phyloP scores from a whole-genome alignment of 2,329 filamentous ascomycete species.

The Cytospora piceae region DNA sequence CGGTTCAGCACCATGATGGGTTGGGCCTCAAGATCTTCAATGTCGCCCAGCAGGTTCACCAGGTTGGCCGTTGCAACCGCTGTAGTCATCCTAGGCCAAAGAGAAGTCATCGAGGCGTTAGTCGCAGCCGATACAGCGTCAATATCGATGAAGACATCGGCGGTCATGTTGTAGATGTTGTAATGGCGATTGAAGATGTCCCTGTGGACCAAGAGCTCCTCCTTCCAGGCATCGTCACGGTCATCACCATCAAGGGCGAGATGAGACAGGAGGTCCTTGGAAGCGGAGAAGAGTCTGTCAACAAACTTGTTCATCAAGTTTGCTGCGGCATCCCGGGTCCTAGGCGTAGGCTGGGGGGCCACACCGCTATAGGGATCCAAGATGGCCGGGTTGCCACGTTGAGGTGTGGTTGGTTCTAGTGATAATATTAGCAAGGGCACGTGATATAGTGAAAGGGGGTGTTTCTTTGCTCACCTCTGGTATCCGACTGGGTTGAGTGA shows the following conservation, averaged over 20 bases:
- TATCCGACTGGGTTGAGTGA: constrained; percentile 10
- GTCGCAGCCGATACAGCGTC: constrained; percentile 14
- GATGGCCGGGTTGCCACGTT: constrained; percentile 12
- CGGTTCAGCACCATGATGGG: constrained; percentile 31
- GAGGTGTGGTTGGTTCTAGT: constrained; percentile 21
- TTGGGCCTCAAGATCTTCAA: constrained; percentile 31
- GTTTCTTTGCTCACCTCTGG: constrained; percentile 12
- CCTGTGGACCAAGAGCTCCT: constrained; percentile 22
- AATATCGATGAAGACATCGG: constrained; percentile 23
- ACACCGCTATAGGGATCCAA: constrained; percentile 12
- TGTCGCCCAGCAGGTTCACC: constrained; percentile 40
- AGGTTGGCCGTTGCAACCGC: constrained; percentile 40
- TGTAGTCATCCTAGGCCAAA: constrained; percentile 25
- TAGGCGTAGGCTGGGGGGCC: constrained; percentile 16
- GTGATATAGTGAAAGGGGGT: background rate
- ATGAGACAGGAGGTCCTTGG: constrained; percentile 22
- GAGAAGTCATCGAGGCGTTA: constrained; percentile 6
- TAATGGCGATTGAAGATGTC: constrained; percentile 20
- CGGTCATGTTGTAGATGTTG: constrained; percentile 20
- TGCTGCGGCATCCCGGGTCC: constrained; percentile 19
- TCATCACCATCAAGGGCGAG: constrained; percentile 16
- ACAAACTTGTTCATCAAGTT: constrained; percentile 31
- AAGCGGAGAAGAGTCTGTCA: constrained; percentile 18
- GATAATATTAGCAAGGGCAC: constrained; percentile 15
- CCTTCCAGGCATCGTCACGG: constrained; percentile 24